A percentile compares a stretch with the other conserved stretches of the same genome.
These are phyloP conservation scores for Trichoderma aggressivum DNA, from an alignment of 2,329 filamentous ascomycete species.

Conservation along the genomic window DNA sequence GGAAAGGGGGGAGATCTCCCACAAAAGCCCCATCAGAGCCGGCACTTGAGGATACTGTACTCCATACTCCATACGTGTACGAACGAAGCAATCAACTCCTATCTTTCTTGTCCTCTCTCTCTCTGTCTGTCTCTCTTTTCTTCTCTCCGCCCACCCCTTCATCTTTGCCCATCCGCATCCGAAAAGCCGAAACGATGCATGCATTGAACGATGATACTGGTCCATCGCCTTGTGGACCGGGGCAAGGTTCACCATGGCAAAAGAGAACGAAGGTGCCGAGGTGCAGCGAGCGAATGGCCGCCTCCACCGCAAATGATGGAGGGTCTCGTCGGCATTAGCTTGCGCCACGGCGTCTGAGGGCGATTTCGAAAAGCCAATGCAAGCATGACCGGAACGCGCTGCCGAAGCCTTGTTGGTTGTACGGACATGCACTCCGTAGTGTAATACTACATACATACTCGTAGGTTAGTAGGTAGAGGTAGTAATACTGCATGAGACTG, in stretches of 20 bases:
- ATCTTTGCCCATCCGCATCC: background rate
- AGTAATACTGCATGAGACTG: background rate
- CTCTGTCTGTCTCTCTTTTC: too few species aligned
- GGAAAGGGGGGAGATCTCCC: constrained; percentile 1
- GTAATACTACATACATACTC: background rate
- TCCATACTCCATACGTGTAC: background rate
- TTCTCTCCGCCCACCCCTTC: background rate
- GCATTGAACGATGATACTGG: background rate
- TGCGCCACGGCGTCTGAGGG: background rate
- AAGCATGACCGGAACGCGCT: constrained; percentile 4
- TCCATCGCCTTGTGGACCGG: background rate
- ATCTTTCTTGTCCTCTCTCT: background rate
- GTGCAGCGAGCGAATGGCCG: background rate
- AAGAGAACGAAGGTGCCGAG: background rate
- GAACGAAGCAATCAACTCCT: background rate
- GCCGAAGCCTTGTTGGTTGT: background rate
- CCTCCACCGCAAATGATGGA: background rate
- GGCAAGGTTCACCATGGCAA: background rate
- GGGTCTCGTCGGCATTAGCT: background rate
- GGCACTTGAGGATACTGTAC: background rate
- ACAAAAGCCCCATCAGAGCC: background rate
- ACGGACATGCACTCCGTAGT: background rate
- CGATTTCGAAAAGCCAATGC: background rate
- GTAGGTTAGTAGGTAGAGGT: too few species aligned
- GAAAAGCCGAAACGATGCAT: background rate